A percentile compares a stretch with the other conserved stretches of the same genome.
phyloP scores from a whole-genome alignment of 768 basidiomycete species.

The Mycena belliarum region DNA sequence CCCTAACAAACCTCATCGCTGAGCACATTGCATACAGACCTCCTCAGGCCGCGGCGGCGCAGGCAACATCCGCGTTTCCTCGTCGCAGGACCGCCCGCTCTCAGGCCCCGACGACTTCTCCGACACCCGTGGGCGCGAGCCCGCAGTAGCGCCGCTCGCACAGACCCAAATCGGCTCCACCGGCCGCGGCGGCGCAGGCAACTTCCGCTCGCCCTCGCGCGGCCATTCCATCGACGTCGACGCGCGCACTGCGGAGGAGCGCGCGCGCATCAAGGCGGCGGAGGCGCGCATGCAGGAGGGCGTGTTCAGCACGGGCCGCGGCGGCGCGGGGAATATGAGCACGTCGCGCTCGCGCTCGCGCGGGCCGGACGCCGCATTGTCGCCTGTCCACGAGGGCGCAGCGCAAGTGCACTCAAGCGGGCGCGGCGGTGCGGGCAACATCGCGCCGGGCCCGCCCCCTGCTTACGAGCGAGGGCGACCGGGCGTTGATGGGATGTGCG shows the following conservation, averaged over 20 bases:
- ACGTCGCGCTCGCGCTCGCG: conserved; percentile 62
- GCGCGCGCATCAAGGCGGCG: conserved; percentile 41
- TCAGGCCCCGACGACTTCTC: conserved; percentile 59
- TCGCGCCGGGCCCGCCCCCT: conserved; percentile 33
- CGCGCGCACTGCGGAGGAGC: conserved; percentile 35
- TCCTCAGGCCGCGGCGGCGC: neutral
- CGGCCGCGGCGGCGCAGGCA: conserved; percentile 84
- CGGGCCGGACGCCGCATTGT: conserved; percentile 26
- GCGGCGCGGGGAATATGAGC: conserved; percentile 64
- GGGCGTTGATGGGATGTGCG: conserved; percentile 42
- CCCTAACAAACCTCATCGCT: too few species aligned
- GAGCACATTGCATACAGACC: neutral
- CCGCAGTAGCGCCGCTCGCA: conserved; percentile 37
- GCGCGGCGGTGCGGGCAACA: conserved; percentile 67
- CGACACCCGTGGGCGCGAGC: conserved; percentile 63
- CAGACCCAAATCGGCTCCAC: conserved; percentile 34
- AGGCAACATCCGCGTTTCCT: neutral
- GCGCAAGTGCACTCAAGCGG: conserved; percentile 51
- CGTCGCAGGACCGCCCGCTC: conserved; percentile 45
- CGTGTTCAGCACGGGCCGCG: conserved; percentile 61
- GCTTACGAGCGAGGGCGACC: conserved; percentile 28
- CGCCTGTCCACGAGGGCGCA: neutral
- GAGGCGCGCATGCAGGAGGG: conserved; percentile 28
- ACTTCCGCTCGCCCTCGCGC: conserved; percentile 79
- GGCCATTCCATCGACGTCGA: conserved; percentile 37